phyloP scores from a whole-genome alignment of 768 basidiomycete genomes.

The Harrya chromipes region DNA sequence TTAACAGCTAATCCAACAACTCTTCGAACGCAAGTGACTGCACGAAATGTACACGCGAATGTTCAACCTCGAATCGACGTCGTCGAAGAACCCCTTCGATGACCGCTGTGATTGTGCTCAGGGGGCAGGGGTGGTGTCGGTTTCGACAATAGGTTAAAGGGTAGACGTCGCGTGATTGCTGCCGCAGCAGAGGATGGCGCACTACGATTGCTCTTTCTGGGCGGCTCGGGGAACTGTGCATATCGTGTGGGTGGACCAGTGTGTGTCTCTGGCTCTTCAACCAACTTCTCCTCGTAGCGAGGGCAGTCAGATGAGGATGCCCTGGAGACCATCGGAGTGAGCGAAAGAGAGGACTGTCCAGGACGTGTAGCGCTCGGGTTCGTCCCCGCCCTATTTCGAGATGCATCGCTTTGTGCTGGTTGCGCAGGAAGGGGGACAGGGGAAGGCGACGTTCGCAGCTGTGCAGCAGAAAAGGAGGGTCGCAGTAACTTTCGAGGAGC shows the following conservation, averaged over 20 bases:
- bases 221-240: constrained; percentile 71
- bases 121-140: constrained; percentile 33
- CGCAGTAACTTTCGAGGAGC: constrained; percentile 59
- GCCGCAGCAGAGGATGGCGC: constrained; percentile 46
- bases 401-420: constrained; percentile 40
- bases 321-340: constrained; percentile 42
- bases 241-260: constrained; percentile 69
- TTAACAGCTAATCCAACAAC: constrained; percentile 24
- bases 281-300: constrained; percentile 33
- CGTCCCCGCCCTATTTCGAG: constrained; percentile 63
- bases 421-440: constrained; percentile 31
- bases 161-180: constrained; percentile 53
- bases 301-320: constrained; percentile 57
- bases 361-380: constrained; percentile 52
- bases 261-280: constrained; percentile 49
- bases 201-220: constrained; percentile 40
- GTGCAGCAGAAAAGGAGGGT: constrained; percentile 76
- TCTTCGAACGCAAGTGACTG: constrained; percentile 3
- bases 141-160: constrained; percentile 68
- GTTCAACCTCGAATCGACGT: constrained; percentile 33
- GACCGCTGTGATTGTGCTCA: constrained; percentile 28
- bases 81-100: constrained; percentile 45
- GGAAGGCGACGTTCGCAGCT: constrained; percentile 56
- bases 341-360: constrained; percentile 39
- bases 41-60: constrained; percentile 10